Evolutionary conservation across 441 rosid species (phyloP), one percentile per base, ranked within the genome.

Genomic region (Populus hybrid): DNA sequence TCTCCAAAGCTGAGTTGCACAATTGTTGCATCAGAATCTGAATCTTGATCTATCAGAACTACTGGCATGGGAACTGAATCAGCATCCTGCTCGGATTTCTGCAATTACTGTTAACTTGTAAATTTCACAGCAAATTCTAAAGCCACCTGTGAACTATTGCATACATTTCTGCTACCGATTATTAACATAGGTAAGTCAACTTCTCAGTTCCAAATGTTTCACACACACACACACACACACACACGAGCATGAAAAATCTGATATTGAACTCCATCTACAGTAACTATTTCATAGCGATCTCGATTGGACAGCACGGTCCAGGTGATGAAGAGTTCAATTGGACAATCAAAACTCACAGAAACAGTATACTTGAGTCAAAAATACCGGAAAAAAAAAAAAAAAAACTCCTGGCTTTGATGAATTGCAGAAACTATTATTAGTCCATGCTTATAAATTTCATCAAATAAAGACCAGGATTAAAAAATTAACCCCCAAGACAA

Each of bases 1-100:
- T 95, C 96, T 77, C 99, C 99, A 79, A 93, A 92, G 86, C 98
- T 92, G 80, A 95, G 87, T 78, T 95, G 92, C 32, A 95, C 98
- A 76, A 88, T 82, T 4, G 97, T 93, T 70, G 97, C 91, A 71
- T 89, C 90, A 74, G 94, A 85, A 89, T 91, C 92, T 30, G 98
- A 89, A 85, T 95, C 97, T 83, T 95, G 98, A 82, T 92, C 96
- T 30, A 93, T 93, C 79, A 90, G 80, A 83, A 95, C 95, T 70
- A 90, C 82, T 26, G 94, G 93, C 88, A 80, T 89, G 67, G 94
- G 91, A 80, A 88, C 84, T 73, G 64, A 76, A 78, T 84, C 92
- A 78, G 76, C 87, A 86, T 86, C 91, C 46, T 83, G 85, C 68
- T 89, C 89, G 1, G 83, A 75, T 76, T 77, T 88, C 94, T 86